Evolutionary conservation across 1,284 basidiomycete species (phyloP), one percentile per base, ranked within the genome.

Genomic region (Vanrija sp.): DNA sequence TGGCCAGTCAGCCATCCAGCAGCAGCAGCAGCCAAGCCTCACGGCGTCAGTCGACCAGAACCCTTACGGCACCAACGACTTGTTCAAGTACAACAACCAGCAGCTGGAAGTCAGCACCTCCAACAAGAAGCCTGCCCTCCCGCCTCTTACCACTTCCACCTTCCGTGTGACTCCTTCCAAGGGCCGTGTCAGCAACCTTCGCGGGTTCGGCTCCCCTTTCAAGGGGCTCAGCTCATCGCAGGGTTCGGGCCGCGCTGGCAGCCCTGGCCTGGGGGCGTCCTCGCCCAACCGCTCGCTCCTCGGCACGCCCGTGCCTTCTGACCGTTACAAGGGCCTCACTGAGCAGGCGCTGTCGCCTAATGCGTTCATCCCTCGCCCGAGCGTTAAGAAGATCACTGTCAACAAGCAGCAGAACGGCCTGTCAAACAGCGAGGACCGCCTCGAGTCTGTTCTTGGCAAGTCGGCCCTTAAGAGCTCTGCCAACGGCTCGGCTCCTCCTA

Each of bases 331-430:
- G 54, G 80, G 86, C 77, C 65, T 82, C 38, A 78, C 84, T 23
- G 89, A 82, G 51, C 75, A 78, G 10, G 71, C 74, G 0, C 68
- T 79, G 9, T 75, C 72, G 16, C 78, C 80, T 18, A 78, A 81
- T 60, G 87, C 78, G 75, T 92, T 68, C 78, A 85, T 65, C 80
- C 87, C 63, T 20, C 82, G 87, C 38, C 84, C 87, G 53, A 96
- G 89, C 70, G 90, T 97, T 58, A 98, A 98, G 81, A 95, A 96
- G 73, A 83, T 98, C 50, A 86, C 94, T 38, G 76, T 98, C 53
- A 88, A 93, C 68, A 38, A 50, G 10, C 88, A 86, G 72, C 76
- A 71, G 52, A 47, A 63, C 20, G 22, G 45, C 20, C 18, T 51
- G 41, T 16, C 12, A 15, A 49, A 55, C 38, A 53, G 66, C 44